Evolutionary conservation across 2,329 filamentous ascomycete genomes (phyloP), one percentile per base, ranked within the genome.

Genomic region (Aspergillus aculeatus): DNA sequence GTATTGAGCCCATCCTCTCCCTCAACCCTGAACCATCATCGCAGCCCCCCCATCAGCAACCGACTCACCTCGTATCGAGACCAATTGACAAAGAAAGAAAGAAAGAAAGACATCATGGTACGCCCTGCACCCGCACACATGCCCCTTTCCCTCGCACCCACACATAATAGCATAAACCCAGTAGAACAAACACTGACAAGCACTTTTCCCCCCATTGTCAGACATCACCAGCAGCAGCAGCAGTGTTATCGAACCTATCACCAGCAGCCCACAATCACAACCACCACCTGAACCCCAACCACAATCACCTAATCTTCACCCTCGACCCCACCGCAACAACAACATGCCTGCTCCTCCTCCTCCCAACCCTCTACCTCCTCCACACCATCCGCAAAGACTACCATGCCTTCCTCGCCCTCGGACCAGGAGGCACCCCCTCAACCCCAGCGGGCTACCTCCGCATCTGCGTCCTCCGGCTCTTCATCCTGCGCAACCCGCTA

Each of bases 361-460:
- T 79, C 53, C 68, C 86, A 52, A 78, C 87, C 54, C 65, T 83
- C n/a, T 59, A 68, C 61, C 70, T 80, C 61, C 75, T 90, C 67
- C 85, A 86, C 70, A 85, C 86, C 70, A 90, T 94, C 79, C 68
- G 63, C 48, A 66, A 66, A 59, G 71, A 70, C 61, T 95, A 92
- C 75, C 78, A 81, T 56, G 89, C 88, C 72, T 95, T 92, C 76
- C 79, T 94, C 64, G 84, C 84, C 44, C 85, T 96, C 21, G 91
- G 91, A 0, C 91, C 90, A 0, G 91, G 91, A 24, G 91, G 91
- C 60, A 94, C 90, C 0, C 90, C 91, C 0, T 83, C 87, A 2
- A 95, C 89, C 0, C 84, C 90, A 47, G 64, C 76, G 5, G 91
- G 91, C 64, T 96, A 94, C 74, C 76, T 91, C 26, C 84, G 85